These are phyloP conservation scores for Lepidium aucheri DNA, from an alignment of 345 rosid species.

Conservation along the genomic window DNA sequence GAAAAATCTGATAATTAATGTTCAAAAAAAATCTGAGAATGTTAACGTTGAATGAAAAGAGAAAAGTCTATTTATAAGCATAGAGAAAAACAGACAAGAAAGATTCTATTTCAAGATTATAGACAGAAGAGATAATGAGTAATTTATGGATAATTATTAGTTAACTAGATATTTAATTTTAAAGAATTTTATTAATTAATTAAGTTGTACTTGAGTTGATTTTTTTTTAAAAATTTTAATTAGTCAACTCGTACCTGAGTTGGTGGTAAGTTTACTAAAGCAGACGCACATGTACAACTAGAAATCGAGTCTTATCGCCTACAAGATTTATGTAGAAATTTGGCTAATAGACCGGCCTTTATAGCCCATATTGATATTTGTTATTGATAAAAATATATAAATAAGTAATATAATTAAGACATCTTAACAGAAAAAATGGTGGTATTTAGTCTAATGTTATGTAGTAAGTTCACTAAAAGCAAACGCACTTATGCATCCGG, in stretches of 20 bases:
- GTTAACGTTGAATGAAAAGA: neutral
- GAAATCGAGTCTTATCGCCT: no score
- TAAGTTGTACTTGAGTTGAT: neutral
- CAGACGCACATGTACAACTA: no score
- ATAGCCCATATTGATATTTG: no score
- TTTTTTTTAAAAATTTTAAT: neutral
- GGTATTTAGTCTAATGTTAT: no score
- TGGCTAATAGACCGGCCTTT: no score
- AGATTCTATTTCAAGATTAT: slow-evolving; percentile 16
- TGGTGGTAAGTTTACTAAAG: no score
- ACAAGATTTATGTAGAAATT: no score
- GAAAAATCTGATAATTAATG: neutral
- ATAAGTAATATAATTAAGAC: no score
- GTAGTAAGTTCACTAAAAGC: no score
- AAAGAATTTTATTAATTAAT: neutral
- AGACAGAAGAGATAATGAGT: neutral
- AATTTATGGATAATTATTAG: neutral
- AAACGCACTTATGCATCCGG: no score
- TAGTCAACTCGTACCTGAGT: neutral
- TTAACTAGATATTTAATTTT: neutral
- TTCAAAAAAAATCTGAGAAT: neutral
- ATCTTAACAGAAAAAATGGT: neutral
- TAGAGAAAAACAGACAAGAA: neutral
- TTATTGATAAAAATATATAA: no score
- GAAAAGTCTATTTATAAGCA: neutral